Evolutionary conservation across 306 rosid genomes (phyloP).

Genomic region (Senna siamea): DNA sequence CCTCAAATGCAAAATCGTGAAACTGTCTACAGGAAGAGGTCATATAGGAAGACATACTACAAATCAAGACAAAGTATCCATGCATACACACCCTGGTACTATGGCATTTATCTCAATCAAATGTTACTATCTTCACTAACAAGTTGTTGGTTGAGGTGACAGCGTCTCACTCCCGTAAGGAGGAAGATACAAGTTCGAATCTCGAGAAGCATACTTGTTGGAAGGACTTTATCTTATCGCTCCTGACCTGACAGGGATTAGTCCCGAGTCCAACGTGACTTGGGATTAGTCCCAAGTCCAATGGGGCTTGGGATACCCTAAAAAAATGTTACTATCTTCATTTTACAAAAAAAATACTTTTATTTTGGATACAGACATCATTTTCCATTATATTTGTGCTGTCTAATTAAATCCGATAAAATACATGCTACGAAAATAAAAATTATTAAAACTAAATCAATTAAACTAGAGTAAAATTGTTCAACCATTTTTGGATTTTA

Average conservation of each 20-base stretch:
- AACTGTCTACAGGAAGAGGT: background rate
- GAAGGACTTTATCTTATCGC: too few relatives aligned
- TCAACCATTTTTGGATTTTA: background rate
- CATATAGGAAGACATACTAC: background rate
- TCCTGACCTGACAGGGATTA: too few relatives aligned
- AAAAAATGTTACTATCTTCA: background rate
- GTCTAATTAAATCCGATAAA: conserved; percentile 17
- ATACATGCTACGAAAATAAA: conserved; percentile 1
- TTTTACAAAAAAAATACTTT: background rate
- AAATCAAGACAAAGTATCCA: conserved; percentile 3
- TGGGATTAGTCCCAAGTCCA: too few relatives aligned
- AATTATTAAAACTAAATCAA: background rate
- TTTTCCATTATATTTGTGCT: conserved; percentile 1
- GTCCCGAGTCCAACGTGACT: too few relatives aligned
- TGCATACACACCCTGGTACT: background rate
- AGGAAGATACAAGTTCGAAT: too few relatives aligned
- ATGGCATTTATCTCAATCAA: background rate
- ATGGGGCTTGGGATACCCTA: too few relatives aligned
- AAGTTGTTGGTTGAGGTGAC: too few relatives aligned
- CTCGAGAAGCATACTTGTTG: too few relatives aligned
- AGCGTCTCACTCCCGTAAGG: too few relatives aligned
- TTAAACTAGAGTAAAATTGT: background rate
- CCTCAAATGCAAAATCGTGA: background rate
- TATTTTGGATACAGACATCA: background rate
- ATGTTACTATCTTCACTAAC: background rate